Evolutionary conservation across 2,329 filamentous ascomycete genomes (phyloP).

Genomic region (Didymella glomerata): DNA sequence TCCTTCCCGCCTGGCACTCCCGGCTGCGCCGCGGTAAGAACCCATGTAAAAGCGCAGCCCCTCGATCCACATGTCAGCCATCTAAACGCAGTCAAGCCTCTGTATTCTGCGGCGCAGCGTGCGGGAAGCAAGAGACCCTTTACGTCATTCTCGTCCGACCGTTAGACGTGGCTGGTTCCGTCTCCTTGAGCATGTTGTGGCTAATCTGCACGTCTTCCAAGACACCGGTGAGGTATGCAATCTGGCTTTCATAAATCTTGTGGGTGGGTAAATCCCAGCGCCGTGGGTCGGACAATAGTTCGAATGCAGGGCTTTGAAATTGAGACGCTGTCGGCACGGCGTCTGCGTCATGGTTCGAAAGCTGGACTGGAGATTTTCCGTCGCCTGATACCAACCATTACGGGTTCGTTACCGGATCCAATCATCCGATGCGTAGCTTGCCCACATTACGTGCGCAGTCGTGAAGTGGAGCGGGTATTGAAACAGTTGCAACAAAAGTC

Average conservation of each 20-base stretch:
- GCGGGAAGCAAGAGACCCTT: conserved; percentile 17
- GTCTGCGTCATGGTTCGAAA: conserved; percentile 15
- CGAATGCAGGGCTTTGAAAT: conserved; percentile 16
- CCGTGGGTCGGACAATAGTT: conserved; percentile 24
- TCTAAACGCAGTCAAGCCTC: not conserved
- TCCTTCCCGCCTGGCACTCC: conserved; percentile 47
- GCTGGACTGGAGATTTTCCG: conserved; percentile 11
- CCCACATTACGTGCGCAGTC: conserved; percentile 14
- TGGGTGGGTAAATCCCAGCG: conserved; percentile 12
- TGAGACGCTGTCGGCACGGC: conserved; percentile 3
- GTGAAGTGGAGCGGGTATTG: conserved; percentile 13
- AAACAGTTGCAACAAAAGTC: conserved; percentile 9
- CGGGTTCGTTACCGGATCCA: conserved; percentile 9
- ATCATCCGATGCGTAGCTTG: not conserved
- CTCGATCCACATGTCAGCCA: conserved; percentile 31
- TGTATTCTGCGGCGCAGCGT: conserved; percentile 37
- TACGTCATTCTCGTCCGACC: conserved; percentile 11
- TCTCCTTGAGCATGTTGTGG: conserved; percentile 1
- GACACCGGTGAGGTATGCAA: not conserved
- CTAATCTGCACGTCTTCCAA: conserved; percentile 9
- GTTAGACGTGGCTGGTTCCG: conserved; percentile 8
- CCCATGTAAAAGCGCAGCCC: conserved; percentile 32
- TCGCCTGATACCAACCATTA: conserved; percentile 14
- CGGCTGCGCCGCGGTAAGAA: conserved; percentile 30
- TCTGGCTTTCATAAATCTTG: conserved; percentile 1